Evolutionary conservation across 371 early-diverging fungal species (phyloP).

Genomic region (Mucor circinelloides): DNA sequence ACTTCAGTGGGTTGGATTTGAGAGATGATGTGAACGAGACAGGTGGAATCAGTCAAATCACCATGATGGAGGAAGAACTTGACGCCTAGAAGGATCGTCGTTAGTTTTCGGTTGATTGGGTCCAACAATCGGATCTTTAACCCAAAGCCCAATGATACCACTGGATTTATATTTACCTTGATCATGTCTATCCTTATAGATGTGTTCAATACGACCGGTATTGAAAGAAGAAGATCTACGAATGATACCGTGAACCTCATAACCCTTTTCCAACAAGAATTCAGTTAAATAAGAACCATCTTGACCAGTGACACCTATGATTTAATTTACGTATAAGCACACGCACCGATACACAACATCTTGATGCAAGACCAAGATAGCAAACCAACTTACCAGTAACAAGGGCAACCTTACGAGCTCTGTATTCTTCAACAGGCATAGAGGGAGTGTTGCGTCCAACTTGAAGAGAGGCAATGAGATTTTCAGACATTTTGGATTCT

Average conservation of each 20-base stretch:
- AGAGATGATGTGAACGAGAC: slow-evolving; percentile 77
- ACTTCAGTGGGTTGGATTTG: slow-evolving; percentile 81
- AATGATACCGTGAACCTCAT: slow-evolving; percentile 85
- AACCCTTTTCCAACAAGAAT: slow-evolving; percentile 76
- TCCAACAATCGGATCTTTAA: slow-evolving; percentile 1
- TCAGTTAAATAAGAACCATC: slow-evolving; percentile 85
- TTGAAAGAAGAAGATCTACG: slow-evolving; percentile 85
- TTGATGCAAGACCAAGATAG: background rate
- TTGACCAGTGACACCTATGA: slow-evolving; percentile 79
- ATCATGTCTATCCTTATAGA: slow-evolving; percentile 76
- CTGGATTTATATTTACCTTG: slow-evolving; percentile 38
- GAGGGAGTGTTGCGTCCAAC: slow-evolving; percentile 24
- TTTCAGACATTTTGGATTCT: slow-evolving; percentile 16
- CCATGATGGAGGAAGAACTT: slow-evolving; percentile 85
- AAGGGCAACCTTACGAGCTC: slow-evolving; percentile 67
- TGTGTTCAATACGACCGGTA: slow-evolving; percentile 82
- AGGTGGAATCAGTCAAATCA: slow-evolving; percentile 84
- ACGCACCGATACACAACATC: background rate
- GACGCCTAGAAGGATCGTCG: slow-evolving; percentile 45
- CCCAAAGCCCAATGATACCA: background rate
- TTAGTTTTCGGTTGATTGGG: background rate
- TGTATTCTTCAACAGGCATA: slow-evolving; percentile 57
- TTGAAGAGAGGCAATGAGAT: slow-evolving; percentile 27
- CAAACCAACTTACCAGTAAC: slow-evolving; percentile 54
- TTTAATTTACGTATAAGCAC: background rate